These are phyloP conservation scores for Rhizoclosmatium sp. DNA, from an alignment of 192 early-diverging fungal genomes.

Conservation along the genomic window DNA sequence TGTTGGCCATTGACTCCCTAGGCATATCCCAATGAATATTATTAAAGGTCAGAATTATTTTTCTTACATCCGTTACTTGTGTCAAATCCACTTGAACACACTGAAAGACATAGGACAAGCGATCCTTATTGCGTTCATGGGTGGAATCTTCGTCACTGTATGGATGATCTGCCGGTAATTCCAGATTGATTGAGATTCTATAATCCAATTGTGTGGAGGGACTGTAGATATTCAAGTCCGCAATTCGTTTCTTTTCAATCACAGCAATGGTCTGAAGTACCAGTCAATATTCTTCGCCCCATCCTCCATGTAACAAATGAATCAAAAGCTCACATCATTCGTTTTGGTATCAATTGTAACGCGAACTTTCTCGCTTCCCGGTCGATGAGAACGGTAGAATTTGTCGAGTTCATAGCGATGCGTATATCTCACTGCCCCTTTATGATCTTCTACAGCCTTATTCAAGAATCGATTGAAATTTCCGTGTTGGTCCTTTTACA, in stretches of 20 bases:
- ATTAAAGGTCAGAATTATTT: conserved; percentile 2
- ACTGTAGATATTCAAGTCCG: conserved; percentile 85
- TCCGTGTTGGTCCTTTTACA: conserved; percentile 75
- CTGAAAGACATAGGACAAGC: conserved; percentile 85
- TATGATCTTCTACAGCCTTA: conserved; percentile 58
- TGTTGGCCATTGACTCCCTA: conserved; percentile 48
- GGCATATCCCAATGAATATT: neutral
- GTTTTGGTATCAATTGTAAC: conserved; percentile 49
- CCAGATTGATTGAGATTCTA: conserved; percentile 85
- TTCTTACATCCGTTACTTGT: conserved; percentile 69
- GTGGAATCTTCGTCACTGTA: conserved; percentile 44
- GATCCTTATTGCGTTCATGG: conserved; percentile 83
- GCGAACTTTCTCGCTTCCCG: conserved; percentile 29
- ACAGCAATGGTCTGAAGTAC: conserved; percentile 44
- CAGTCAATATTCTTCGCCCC: too few relatives aligned
- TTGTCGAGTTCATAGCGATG: conserved; percentile 79
- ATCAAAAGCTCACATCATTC: conserved; percentile 22
- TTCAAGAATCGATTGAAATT: conserved; percentile 86
- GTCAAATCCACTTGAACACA: conserved; percentile 89
- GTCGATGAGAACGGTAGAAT: conserved; percentile 43
- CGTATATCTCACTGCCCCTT: conserved; percentile 65
- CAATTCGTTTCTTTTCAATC: conserved; percentile 77
- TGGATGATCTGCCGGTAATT: conserved; percentile 62
- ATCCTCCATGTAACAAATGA: neutral
- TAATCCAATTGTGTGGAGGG: conserved; percentile 84